Percentiles rank a stretch among this genome's conserved stretches.
These are phyloP conservation scores for Fusarium musae DNA, from an alignment of 2,329 filamentous ascomycete species.

Conservation along the genomic window DNA sequence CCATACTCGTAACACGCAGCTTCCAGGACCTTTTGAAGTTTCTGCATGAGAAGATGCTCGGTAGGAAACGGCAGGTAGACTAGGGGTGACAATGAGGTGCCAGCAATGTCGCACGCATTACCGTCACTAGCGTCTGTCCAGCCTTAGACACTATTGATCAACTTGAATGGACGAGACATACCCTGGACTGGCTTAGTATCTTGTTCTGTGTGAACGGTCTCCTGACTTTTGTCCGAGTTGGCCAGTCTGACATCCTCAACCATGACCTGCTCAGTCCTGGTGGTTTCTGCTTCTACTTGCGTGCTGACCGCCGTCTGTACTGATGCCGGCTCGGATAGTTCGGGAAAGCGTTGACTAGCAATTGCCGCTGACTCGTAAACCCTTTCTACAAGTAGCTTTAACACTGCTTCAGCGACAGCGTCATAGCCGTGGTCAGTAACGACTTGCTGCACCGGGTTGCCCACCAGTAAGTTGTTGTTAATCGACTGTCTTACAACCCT, in stretches of 20 bases:
- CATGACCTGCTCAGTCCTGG: not conserved
- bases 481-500: accelerated
- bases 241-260: not conserved
- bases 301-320: accelerated
- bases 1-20: accelerated
- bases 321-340: accelerated
- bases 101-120: accelerated
- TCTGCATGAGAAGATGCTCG: not conserved
- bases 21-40: accelerated
- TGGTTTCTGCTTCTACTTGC: not conserved
- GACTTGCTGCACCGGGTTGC: not conserved
- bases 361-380: not conserved
- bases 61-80: not conserved
- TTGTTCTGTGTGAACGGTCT: not conserved
- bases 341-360: not conserved
- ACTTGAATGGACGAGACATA: not conserved
- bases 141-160: not conserved
- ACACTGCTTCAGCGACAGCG: accelerated
- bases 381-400: accelerated
- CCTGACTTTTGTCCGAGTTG: not conserved
- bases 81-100: accelerated
- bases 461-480: accelerated
- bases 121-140: accelerated
- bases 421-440: not conserved
- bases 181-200: accelerated